These are phyloP conservation scores for Candida insectalens DNA, from an alignment of 805 yeast species.

Conservation along the genomic window DNA sequence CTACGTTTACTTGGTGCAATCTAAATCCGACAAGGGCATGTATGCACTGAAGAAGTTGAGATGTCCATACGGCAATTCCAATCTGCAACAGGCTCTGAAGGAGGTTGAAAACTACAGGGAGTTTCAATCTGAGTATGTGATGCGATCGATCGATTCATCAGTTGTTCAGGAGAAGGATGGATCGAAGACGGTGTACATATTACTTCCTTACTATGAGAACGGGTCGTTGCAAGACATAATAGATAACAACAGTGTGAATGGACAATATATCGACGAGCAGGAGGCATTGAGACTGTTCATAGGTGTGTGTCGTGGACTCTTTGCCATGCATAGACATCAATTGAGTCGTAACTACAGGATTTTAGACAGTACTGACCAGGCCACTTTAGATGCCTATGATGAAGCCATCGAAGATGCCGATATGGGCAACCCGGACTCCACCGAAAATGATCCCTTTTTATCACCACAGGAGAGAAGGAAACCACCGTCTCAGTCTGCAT, in stretches of 20 bases:
- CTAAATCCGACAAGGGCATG: too few species aligned
- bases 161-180: conserved; percentile 72
- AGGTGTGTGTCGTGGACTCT: conserved; percentile 68
- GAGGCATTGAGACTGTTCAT: conserved; percentile 55
- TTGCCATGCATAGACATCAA: conserved; percentile 63
- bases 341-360: conserved; percentile 12
- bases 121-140: conserved; percentile 59
- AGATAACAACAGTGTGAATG: conserved; percentile 49
- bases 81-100: conserved; percentile 61
- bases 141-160: conserved; percentile 60
- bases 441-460: conserved; percentile 13
- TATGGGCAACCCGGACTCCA: neutral
- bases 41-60: conserved; percentile 80
- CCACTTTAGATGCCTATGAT: conserved; percentile 4
- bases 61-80: conserved; percentile 79
- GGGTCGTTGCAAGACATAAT: conserved; percentile 81
- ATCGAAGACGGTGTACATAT: conserved; percentile 63
- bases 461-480: conserved; percentile 3
- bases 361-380: conserved; percentile 9
- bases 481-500: too few species aligned
- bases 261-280: conserved; percentile 42
- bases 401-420: neutral
- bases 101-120: conserved; percentile 71
- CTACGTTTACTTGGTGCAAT: conserved; percentile 71
- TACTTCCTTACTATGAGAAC: conserved; percentile 66